Percentiles rank a stretch among this genome's conserved stretches.
Evolutionary conservation across 129 eudicot species (phyloP).

Genomic region (Scalesia atractyloides): DNA sequence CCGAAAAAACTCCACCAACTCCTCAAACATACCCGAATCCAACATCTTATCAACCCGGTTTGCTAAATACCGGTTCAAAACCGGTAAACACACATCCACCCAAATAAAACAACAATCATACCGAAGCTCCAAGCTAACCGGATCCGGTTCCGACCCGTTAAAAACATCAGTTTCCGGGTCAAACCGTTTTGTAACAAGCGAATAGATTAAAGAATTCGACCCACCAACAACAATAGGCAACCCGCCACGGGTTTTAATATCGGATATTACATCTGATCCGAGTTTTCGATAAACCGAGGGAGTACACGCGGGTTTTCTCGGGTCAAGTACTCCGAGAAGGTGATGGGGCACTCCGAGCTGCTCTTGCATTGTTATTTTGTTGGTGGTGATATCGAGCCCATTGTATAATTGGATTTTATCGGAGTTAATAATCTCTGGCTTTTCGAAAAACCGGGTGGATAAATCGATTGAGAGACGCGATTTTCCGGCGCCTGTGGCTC

Average conservation of each 20-base stretch:
- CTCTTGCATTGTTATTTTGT: conserved; percentile 62
- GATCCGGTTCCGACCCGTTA: conserved; percentile 36
- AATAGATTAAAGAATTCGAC: conserved; percentile 71
- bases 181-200: conserved; percentile 49
- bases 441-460: conserved; percentile 38
- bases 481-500: conserved; percentile 82
- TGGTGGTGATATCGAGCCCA: conserved; percentile 74
- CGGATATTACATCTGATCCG: conserved; percentile 36
- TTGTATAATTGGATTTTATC: conserved; percentile 79
- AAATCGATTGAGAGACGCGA: conserved; percentile 76
- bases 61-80: conserved; percentile 50
- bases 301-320: conserved; percentile 40
- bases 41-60: conserved; percentile 87
- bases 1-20: conserved; percentile 45
- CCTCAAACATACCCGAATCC: conserved; percentile 78
- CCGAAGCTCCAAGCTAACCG: conserved; percentile 38
- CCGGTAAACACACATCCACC: conserved; percentile 59
- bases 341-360: conserved; percentile 61
- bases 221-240: conserved; percentile 78
- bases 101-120: conserved; percentile 71
- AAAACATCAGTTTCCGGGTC: conserved; percentile 49
- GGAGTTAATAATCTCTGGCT: conserved; percentile 67
- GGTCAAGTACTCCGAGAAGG: conserved; percentile 58
- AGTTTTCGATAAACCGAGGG: conserved; percentile 50
- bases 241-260: conserved; percentile 35